Percentiles rank a stretch among this genome's conserved stretches.
Evolutionary conservation across 2,329 filamentous ascomycete genomes (phyloP).

Genomic region (Raffaelea deltoideospora): DNA sequence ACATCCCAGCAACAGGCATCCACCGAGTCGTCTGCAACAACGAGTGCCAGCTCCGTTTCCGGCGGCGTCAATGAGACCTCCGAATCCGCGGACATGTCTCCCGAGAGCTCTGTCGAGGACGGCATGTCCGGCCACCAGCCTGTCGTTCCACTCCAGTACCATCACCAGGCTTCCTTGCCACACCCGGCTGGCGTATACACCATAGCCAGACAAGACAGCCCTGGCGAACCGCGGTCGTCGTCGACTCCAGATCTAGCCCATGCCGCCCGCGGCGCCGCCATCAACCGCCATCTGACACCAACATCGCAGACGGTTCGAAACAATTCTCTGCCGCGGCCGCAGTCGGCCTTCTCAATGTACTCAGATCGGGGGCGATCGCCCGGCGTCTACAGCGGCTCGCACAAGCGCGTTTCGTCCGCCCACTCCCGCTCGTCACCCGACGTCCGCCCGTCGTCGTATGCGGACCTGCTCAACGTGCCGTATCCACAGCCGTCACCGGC

Average conservation of each 20-base stretch:
- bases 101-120: slow-evolving; percentile 34
- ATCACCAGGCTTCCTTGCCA: slow-evolving; percentile 33
- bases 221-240: slow-evolving; percentile 27
- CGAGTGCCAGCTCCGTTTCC: slow-evolving; percentile 40
- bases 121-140: slow-evolving; percentile 23
- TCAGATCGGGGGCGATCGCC: slow-evolving; percentile 60
- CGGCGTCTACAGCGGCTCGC: slow-evolving; percentile 23
- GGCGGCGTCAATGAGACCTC: slow-evolving; percentile 32
- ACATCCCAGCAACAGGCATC: slow-evolving; percentile 33
- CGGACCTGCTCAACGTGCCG: slow-evolving; percentile 48
- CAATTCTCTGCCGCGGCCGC: slow-evolving; percentile 50
- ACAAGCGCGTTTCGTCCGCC: slow-evolving; percentile 31
- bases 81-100: slow-evolving; percentile 28
- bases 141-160: slow-evolving; percentile 46
- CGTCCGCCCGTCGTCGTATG: slow-evolving; percentile 35
- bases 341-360: slow-evolving; percentile 59
- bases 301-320: slow-evolving; percentile 37
- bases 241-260: slow-evolving; percentile 37
- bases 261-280: slow-evolving; percentile 32
- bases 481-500: slow-evolving; percentile 64
- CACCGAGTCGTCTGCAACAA: slow-evolving; percentile 35
- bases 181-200: slow-evolving; percentile 1
- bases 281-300: slow-evolving; percentile 49
- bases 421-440: slow-evolving; percentile 42
- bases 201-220: slow-evolving; percentile 14